Conservation (phyloP, 306 rosid species). For the Vigna reflexopilosa region DNA sequence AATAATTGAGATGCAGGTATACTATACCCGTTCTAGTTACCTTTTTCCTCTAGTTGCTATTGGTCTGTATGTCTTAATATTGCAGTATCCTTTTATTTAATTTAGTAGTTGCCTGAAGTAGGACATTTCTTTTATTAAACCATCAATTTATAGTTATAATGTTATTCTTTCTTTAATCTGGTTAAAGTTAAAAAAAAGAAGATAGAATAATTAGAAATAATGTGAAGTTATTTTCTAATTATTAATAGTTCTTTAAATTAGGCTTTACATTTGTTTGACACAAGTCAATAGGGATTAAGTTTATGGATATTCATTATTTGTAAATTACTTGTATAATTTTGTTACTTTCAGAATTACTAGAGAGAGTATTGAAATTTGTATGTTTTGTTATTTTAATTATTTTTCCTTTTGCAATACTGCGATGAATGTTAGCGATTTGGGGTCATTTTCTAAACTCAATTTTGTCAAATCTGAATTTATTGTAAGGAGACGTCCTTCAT, state of each 20-base stretch:
- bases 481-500: too few species aligned
- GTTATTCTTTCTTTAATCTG: neutral
- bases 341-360: too few species aligned
- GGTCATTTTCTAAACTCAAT: too few species aligned
- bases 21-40: neutral
- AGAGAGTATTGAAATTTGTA: too few species aligned
- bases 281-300: neutral
- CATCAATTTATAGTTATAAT: neutral
- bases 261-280: neutral
- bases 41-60: too few species aligned
- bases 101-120: neutral
- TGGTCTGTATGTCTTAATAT: neutral
- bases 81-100: neutral
- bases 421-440: too few species aligned
- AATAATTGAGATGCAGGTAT: neutral
- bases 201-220: neutral
- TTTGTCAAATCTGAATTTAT: too few species aligned
- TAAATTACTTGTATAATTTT: too few species aligned
- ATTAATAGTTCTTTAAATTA: too few species aligned
- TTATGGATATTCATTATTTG: too few species aligned
- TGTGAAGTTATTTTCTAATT: neutral
- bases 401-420: too few species aligned
- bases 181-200: neutral
- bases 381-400: too few species aligned
- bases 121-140: neutral